Evolutionary conservation across 306 rosid species (phyloP), one percentile per base, ranked within the genome.

Genomic region (Cucumis melo): DNA sequence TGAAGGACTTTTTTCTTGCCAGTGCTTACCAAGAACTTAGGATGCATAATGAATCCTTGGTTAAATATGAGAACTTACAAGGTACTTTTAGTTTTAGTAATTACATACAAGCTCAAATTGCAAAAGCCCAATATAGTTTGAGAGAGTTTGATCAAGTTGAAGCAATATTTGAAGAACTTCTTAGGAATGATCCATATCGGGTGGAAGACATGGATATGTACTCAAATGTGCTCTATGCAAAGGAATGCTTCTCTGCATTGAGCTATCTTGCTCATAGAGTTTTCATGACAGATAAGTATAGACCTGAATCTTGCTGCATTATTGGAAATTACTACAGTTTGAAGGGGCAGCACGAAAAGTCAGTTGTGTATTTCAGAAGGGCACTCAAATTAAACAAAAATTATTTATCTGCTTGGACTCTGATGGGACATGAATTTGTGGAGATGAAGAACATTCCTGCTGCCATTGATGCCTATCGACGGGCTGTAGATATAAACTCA

Each of bases 381-480:
- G 98, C 99, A 41, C 96, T 95, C 86, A 95, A 92, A 79, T 85
- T 95, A 86, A 85, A 95, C 87, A 95, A 90, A 80, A 95, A 89
- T n/a, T 92, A 85, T 87, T 87, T 95, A 60, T 87, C 98, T 65
- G 99, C 99, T 44, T 95, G 99, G 99, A 92, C 99, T 23, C 97
- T 95, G 39, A 90, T 95, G 98, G 99, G 99, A 34, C 99, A 95
- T 57, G 99, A 95, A 84, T 95, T 83, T 84, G 93, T 95, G 38
- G 99, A 95, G 87, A 95, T 95, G 99, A 95, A 95, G 85, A 95
- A 92, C 82, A 95, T 94, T 73, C 93, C 98, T 24, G 99, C 99
- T 55, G 99, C 99, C 36, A 91, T 92, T 32, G 98, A 95, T 78
- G 99, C 99, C 29, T 92, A 95, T 84, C 96, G 99, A 41, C 89